phyloP scores from a whole-genome alignment of 371 early-diverging fungal genomes.

The Syncephalis fuscata region DNA sequence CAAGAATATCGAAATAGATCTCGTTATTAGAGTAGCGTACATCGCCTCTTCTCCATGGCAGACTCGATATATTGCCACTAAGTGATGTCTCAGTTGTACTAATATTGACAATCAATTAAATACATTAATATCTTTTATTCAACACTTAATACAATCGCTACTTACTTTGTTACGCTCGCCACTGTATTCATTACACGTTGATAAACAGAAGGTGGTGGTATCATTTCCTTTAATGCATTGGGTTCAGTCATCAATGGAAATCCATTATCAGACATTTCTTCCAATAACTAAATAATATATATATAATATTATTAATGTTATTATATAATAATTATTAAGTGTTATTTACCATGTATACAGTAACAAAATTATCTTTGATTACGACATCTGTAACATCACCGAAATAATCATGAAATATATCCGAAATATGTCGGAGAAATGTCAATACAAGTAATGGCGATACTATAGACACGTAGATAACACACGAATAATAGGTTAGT shows the following conservation, averaged over 20 bases:
- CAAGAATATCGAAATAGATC: conserved; percentile 80
- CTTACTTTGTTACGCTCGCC: conserved; percentile 40
- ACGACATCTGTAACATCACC: conserved; percentile 59
- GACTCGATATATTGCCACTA: conserved; percentile 42
- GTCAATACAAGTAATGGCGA: conserved; percentile 70
- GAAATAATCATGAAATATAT: conserved; percentile 65
- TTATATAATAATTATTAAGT: neutral
- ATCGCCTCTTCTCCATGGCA: conserved; percentile 80
- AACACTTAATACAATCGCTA: neutral
- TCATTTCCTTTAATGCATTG: conserved; percentile 64
- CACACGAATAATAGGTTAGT: neutral
- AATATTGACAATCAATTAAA: neutral
- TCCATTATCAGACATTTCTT: conserved; percentile 88
- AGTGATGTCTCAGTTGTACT: conserved; percentile 11
- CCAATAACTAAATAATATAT: conserved; percentile 37
- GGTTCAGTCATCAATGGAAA: conserved; percentile 76
- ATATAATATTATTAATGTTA: neutral
- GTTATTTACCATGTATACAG: conserved; percentile 54
- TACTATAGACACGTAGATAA: conserved; percentile 24
- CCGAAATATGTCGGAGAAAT: conserved; percentile 69
- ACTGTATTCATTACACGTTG: conserved; percentile 74
- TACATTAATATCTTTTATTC: too few relatives aligned
- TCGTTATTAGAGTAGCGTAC: conserved; percentile 83
- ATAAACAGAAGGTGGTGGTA: conserved; percentile 76
- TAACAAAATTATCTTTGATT: conserved; percentile 86